Base-by-base conservation (phyloP, 2,329 filamentous ascomycete genomes). In the Fusarium burgessii region DNA sequence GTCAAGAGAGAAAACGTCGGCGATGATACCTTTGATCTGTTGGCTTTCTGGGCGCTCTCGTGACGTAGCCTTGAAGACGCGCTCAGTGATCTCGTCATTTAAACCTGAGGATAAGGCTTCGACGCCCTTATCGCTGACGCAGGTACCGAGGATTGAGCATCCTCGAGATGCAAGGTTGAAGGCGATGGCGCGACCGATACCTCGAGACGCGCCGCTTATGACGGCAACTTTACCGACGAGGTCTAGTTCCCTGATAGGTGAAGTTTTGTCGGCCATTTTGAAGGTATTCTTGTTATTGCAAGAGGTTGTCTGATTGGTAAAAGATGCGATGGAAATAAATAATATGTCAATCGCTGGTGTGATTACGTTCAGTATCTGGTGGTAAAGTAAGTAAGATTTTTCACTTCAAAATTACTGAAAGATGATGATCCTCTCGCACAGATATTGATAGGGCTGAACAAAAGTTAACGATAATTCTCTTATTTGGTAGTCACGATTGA, bases 91-190 rank as follows among this genome's bases (percentile, higher is more conserved):
- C 13, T 80, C 70, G 0, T 75, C 20, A 25, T 73, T 51, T 4
- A 80, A 51, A 2, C 15, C 43, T 13, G 61, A 49, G 1, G 74
- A 72, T n/a, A 80, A 29, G 1, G 72, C 54, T 3, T 50, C 13
- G 7, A 79, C 29, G 10, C 74, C 76, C 1, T 61, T 27, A 0
- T 70, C 47, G 15, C 68, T 71, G 6, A 72, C 73, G 49, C 78
- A 81, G 3, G 79, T 81, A 6, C 77, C 79, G 1, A 82, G 76
- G 18, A 80, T 70, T 5, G 70, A 75, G 38, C 76, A 78, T 9
- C 78, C 78, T 20, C 78, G 70, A 1, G 72, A 72, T 0, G 77
- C 76, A 6, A 79, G 65, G 27, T 78, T 73, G 40, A 74, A 69
- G 6, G 73, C 75, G 18, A 77, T 75, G 5, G 75, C 77, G 5